These are phyloP conservation scores for Puccinia hordei DNA, from an alignment of 1,284 basidiomycete species.

Conservation along the genomic window DNA sequence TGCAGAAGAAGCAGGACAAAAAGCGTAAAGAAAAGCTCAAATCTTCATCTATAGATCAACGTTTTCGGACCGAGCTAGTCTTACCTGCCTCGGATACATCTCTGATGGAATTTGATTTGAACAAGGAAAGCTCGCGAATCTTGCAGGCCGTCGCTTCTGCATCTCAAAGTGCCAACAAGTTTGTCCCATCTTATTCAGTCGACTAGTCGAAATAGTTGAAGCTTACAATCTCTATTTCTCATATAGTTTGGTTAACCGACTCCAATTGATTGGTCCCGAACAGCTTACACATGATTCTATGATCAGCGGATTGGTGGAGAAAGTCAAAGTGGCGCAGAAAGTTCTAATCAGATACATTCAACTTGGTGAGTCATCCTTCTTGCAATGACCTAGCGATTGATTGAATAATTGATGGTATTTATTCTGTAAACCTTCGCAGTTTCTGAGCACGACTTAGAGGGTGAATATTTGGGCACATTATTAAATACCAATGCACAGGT, in stretches of 20 bases:
- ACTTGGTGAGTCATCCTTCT: neutral
- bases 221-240: neutral
- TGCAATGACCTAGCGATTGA: neutral
- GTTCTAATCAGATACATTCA: constrained; percentile 5
- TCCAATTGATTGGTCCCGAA: constrained; percentile 18
- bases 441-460: constrained; percentile 14
- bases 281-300: neutral
- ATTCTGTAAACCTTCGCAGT: neutral
- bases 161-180: constrained; percentile 24
- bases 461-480: constrained; percentile 35
- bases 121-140: neutral
- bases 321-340: constrained; percentile 14
- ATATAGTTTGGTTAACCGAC: constrained; percentile 28
- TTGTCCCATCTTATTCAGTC: neutral
- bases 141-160: constrained; percentile 9
- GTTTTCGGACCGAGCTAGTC: neutral
- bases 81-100: neutral
- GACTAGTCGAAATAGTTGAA: neutral
- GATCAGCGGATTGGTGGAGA: neutral
- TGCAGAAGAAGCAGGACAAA: constrained; percentile 20
- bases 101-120: neutral
- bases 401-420: neutral
- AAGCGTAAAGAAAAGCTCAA: constrained; percentile 6
- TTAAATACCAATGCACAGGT: constrained; percentile 25
- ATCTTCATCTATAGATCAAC: constrained; percentile 4